Conservation (phyloP, 192 early-diverging fungal species). For the Coemansia sp. region DNA sequence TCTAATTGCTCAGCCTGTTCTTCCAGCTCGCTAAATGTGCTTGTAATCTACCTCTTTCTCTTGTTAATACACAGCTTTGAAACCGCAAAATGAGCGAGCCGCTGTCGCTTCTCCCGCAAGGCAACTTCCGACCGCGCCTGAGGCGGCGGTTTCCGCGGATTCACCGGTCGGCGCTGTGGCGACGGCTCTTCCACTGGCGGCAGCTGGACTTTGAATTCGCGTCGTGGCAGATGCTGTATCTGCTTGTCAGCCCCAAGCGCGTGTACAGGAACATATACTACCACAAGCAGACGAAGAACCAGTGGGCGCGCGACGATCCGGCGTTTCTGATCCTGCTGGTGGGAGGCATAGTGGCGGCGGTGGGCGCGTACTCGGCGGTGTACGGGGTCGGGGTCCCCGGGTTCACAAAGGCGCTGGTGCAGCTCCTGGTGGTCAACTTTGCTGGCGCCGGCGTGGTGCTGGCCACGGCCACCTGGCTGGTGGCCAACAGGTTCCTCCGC, state of each 20-base stretch:
- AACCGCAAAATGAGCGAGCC: conserved; percentile 30
- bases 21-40: neutral
- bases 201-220: conserved; percentile 54
- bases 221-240: conserved; percentile 52
- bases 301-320: conserved; percentile 97
- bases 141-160: conserved; percentile 41
- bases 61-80: neutral
- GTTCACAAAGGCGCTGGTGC: conserved; percentile 37
- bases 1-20: neutral
- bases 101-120: conserved; percentile 24
- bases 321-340: conserved; percentile 85
- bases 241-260: conserved; percentile 45
- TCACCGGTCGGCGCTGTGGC: conserved; percentile 47
- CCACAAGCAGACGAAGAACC: conserved; percentile 98
- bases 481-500: conserved; percentile 80
- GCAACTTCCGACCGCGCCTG: conserved; percentile 17
- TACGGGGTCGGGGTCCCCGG: conserved; percentile 36
- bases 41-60: conserved; percentile 1
- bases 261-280: conserved; percentile 92
- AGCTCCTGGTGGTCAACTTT: conserved; percentile 45
- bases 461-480: conserved; percentile 45
- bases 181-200: conserved; percentile 46
- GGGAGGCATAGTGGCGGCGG: conserved; percentile 51
- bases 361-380: conserved; percentile 35
- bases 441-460: conserved; percentile 16